Base-by-base conservation (phyloP, 2,329 filamentous ascomycete species). In the Bipolaris gigantea region DNA sequence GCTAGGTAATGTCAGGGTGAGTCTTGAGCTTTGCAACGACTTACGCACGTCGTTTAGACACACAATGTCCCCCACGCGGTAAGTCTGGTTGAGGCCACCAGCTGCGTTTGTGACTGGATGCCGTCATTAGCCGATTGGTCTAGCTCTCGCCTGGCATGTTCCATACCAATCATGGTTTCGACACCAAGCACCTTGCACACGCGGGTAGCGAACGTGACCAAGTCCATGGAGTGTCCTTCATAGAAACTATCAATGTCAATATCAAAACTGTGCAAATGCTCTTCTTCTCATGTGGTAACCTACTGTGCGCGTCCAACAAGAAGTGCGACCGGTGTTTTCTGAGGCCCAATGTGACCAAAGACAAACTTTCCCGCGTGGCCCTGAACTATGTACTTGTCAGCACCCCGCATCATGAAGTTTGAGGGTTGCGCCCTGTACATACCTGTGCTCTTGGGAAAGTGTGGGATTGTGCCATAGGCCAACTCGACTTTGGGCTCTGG, bases 341-440 rank as follows among this genome's bases (percentile, higher is more conserved):
- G 72, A 16, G 75, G 69, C 2, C 82, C 82, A 53, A 88, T 77
- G 25, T 81, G 77, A 15, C 85, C 84, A 71, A 87, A 87, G 8
- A 88, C 81, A 53, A 88, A 77, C 67, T 85, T 86, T 43, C 85
- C 85, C 55, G 81, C 83, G 79, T 88, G 85, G 30, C 85, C 85
- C 42, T 77, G 73, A 15, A 86, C 78, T 79, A 25, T 53, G 39
- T 51, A 36, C 21, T 40, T 15, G 34, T 56, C 41, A 54, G 43
- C 36, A 38, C 47, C 49, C 46, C 43, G 35, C 39, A 30, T 40
- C 19, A 35, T 40, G 11, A 42, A 36, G 10, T 11, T 41, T 32
- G 15, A 30, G 25, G 8, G 16, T 32, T 21, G 4, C 18, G 3
- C 33, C 33, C 30, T 21, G 16, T 27, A 72, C 75, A 60, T 72